A percentile compares a stretch with the other conserved stretches of the same genome.
Evolutionary conservation across 2,329 filamentous ascomycete species (phyloP).

Genomic region (Sclerotinia glacialis): DNA sequence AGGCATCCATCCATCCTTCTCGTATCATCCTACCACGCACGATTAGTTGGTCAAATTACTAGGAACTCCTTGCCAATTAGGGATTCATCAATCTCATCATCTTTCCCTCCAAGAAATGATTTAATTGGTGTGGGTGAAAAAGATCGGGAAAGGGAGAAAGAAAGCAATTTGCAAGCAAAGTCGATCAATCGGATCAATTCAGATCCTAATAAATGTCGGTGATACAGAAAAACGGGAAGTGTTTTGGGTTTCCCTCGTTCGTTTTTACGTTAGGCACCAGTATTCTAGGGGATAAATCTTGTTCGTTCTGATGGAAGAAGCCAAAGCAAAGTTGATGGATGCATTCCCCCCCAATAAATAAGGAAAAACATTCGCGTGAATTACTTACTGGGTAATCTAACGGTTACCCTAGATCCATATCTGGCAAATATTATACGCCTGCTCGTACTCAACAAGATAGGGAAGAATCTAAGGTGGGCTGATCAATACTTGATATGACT

Average conservation of each 20-base stretch:
- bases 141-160: background rate
- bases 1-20: no score
- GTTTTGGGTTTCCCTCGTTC: background rate
- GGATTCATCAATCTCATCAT: background rate
- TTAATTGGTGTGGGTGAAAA: background rate
- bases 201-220: background rate
- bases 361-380: background rate
- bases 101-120: background rate
- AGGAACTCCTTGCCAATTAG: background rate
- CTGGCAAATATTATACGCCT: background rate
- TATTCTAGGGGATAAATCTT: background rate
- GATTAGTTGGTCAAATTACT: background rate
- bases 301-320: background rate
- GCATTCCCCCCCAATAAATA: no score
- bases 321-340: no score
- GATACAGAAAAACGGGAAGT: background rate
- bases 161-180: background rate
- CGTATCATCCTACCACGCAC: slow-evolving; percentile 2
- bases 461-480: background rate
- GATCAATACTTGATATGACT: background rate
- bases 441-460: background rate
- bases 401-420: background rate
- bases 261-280: slow-evolving; percentile 8
- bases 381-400: no score
- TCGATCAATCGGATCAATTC: slow-evolving; percentile 14